phyloP scores from a whole-genome alignment of 108 stramenopile species.

The Fragilaria radians region DNA sequence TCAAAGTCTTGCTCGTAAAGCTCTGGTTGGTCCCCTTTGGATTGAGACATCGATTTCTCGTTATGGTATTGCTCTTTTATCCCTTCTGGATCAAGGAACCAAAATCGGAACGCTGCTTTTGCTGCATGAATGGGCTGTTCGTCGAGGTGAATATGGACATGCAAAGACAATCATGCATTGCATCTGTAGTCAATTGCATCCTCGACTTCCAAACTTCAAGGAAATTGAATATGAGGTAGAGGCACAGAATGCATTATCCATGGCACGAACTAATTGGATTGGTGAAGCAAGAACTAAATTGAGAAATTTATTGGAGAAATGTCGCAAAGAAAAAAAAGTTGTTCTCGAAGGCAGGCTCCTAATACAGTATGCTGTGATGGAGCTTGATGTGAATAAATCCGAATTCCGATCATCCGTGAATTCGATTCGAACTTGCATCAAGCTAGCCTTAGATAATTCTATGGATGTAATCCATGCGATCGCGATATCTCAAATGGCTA shows the following conservation, averaged over 20 bases:
- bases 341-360: conserved; percentile 39
- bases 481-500: conserved; percentile 52
- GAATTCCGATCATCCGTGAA: conserved; percentile 33
- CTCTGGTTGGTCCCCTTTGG: conserved; percentile 36
- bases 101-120: conserved; percentile 11
- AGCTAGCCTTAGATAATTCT: conserved; percentile 35
- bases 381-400: conserved; percentile 35
- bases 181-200: conserved; percentile 25
- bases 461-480: conserved; percentile 76
- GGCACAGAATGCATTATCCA: conserved; percentile 14
- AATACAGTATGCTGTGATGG: conserved; percentile 44
- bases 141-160: conserved; percentile 20
- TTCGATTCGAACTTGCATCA: conserved; percentile 57
- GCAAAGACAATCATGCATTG: conserved; percentile 15
- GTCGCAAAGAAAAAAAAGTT: conserved; percentile 24
- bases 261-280: conserved; percentile 23
- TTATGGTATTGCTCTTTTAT: not conserved
- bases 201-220: conserved; percentile 14
- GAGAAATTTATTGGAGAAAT: conserved; percentile 2
- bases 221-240: conserved; percentile 20
- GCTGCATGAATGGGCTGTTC: conserved; percentile 40
- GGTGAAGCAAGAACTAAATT: conserved; percentile 22
- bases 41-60: not conserved
- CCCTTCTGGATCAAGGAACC: not conserved
- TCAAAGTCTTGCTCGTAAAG: conserved; percentile 31